Evolutionary conservation across 257 asterid species (phyloP).

Genomic region (Nicotiana attenuata): DNA sequence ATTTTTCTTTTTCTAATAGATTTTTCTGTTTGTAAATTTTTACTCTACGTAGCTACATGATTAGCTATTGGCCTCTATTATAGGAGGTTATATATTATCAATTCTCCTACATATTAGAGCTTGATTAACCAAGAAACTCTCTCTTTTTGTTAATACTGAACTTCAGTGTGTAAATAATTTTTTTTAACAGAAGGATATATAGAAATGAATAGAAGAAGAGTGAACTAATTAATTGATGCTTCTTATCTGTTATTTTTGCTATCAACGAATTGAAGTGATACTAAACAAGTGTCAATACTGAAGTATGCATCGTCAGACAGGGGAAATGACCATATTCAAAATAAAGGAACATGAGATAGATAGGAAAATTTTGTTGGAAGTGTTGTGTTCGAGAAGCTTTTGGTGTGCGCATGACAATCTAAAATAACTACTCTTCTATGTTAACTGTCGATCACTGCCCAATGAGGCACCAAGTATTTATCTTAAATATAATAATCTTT

Average conservation of each 20-base stretch:
- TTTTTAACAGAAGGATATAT: background rate
- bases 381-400: background rate
- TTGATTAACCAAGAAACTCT: background rate
- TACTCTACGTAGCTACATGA: background rate
- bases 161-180: background rate
- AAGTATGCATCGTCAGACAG: background rate
- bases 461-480: background rate
- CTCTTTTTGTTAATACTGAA: background rate
- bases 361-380: background rate
- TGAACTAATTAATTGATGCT: background rate
- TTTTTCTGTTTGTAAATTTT: background rate
- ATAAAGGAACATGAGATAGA: background rate
- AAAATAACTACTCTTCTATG: background rate
- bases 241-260: background rate
- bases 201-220: background rate
- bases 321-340: background rate
- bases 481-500: conserved; percentile 1
- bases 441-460: background rate
- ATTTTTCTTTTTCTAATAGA: background rate
- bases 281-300: background rate
- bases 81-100: background rate
- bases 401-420: background rate
- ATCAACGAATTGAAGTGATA: background rate
- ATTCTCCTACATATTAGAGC: background rate
- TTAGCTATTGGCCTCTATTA: background rate